These are phyloP conservation scores for Rhodamnia argentea DNA, from an alignment of 345 rosid species.

Conservation along the genomic window DNA sequence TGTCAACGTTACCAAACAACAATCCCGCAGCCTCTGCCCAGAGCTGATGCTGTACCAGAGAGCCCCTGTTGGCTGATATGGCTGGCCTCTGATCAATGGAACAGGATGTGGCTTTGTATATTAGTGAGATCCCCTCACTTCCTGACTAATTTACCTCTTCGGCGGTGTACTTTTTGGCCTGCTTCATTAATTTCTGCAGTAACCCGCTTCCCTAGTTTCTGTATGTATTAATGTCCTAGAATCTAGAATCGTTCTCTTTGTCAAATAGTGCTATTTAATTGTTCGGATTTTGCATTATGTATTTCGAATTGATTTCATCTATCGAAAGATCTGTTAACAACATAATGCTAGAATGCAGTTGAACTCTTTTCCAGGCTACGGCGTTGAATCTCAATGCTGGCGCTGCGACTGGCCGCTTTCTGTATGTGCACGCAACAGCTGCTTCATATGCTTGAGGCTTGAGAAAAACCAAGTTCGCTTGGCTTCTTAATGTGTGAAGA, in stretches of 20 bases:
- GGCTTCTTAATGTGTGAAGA: background rate
- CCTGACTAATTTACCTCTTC: background rate
- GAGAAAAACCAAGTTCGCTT: background rate
- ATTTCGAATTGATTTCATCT: background rate
- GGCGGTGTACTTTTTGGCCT: background rate
- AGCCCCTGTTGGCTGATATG: background rate
- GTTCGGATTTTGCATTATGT: background rate
- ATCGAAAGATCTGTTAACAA: background rate
- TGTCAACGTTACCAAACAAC: slow-evolving; percentile 30
- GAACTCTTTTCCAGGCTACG: background rate
- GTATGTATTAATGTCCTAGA: background rate
- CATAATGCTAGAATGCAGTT: background rate
- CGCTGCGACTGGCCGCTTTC: background rate
- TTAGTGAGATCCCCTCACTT: background rate
- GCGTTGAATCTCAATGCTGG: background rate
- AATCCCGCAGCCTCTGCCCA: slow-evolving; percentile 82
- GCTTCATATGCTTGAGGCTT: background rate
- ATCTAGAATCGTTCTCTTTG: background rate
- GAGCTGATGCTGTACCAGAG: slow-evolving; percentile 22
- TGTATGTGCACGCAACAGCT: background rate
- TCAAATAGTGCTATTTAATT: background rate
- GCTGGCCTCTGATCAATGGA: background rate
- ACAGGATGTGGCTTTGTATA: background rate
- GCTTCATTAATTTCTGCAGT: background rate
- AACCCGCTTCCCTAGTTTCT: background rate